These are phyloP conservation scores for Podospora didyma DNA, from an alignment of 495 filamentous ascomycete species.

Conservation along the genomic window DNA sequence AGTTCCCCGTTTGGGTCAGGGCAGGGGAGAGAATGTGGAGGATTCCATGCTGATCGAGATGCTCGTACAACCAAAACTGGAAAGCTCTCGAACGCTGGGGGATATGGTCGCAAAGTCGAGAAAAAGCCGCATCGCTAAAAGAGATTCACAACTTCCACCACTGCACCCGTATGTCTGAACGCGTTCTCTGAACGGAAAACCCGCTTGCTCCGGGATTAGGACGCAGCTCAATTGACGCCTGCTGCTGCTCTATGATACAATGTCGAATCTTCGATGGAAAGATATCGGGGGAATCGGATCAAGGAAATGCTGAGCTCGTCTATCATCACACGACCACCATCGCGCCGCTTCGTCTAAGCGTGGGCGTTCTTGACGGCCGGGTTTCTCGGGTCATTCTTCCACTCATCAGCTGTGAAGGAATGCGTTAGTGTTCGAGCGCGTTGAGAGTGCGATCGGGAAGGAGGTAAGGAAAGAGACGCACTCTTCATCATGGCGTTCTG, in stretches of 20 bases:
- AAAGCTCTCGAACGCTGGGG: no score
- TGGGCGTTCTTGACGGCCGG: slow-evolving; percentile 57
- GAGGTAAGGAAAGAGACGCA: slow-evolving; percentile 47
- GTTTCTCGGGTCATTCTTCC: slow-evolving; percentile 95
- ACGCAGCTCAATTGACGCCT: slow-evolving; percentile 31
- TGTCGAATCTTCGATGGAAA: slow-evolving; percentile 12
- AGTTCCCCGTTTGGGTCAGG: slow-evolving; percentile 7
- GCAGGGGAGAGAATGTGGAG: not conserved
- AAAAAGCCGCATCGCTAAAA: no score
- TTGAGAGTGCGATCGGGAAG: not conserved
- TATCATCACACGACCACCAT: slow-evolving; percentile 10
- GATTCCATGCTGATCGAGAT: not conserved
- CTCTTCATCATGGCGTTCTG: slow-evolving; percentile 65
- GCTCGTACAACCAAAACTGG: no score
- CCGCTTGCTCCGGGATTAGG: not conserved
- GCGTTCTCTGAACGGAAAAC: slow-evolving; percentile 4
- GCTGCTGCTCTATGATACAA: slow-evolving; percentile 32
- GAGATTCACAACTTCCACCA: not conserved
- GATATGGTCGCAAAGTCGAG: no score
- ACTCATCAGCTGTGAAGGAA: slow-evolving; percentile 69
- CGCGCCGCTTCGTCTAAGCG: slow-evolving; percentile 20
- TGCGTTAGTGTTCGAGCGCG: not conserved
- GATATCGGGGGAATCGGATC: slow-evolving; percentile 14
- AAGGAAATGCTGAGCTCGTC: slow-evolving; percentile 17
- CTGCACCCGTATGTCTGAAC: not conserved